Evolutionary conservation across 306 rosid genomes (phyloP), one percentile per base, ranked within the genome.

Genomic region (Cyclanthera cordifolia): DNA sequence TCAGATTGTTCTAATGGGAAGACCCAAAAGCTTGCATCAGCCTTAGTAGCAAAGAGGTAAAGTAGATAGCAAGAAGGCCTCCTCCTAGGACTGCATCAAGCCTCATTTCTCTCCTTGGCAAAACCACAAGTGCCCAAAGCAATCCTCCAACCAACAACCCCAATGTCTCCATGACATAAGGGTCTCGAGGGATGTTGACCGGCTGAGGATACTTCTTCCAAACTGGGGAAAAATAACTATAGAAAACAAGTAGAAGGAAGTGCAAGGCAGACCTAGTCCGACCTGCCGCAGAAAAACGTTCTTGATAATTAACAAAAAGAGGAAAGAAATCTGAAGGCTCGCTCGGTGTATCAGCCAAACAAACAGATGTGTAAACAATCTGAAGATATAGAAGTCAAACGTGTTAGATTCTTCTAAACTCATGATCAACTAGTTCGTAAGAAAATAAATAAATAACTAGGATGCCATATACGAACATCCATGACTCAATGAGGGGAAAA

Each of bases 241-340:
- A 19, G 47, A 19, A 71, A 27, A 34, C 21, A n/a, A 49, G 34
- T 15, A 24, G 52, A 72, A 72, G 77, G 60, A 19, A n/a, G 56
- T 67, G 51, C 37, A 68, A 78, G 47, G 30, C 87, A 76, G 69
- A 89, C 98, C 95, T 93, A 45, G 98, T 93, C 71, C 96, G 96
- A 80, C 98, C 98, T 59, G 98, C 95, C 21, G 98, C 98, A 46
- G 96, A 93, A 74, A 93, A 93, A 4, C 98, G 96, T 75, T 93
- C 98, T 85, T 93, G 98, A 86, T 93, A 93, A 86, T 82, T 74
- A 71, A 93, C 96, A 66, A 81, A 86, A 76, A 93, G 88, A 25
- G 98, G 98, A 57, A 93, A 90, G 84, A 89, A 93, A 79, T 93
- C 98, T 3, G 96, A 84, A 51, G 98, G 98, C 73, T 93, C 98